Evolutionary conservation across 1,139 yeast genomes (phyloP).

Genomic region (Diutina rugosa): DNA sequence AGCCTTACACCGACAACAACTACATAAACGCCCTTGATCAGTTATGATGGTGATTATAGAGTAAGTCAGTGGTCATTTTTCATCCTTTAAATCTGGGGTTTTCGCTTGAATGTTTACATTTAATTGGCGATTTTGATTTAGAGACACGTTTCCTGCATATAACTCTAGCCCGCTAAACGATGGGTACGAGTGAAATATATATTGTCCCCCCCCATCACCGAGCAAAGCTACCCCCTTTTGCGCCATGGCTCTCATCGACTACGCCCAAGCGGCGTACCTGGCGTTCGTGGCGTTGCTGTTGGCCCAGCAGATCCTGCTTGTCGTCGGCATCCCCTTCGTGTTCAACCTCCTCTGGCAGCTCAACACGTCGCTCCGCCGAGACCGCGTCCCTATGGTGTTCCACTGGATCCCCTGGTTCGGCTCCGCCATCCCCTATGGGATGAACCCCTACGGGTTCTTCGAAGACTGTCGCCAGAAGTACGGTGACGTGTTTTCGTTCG

Average conservation of each 20-base stretch:
- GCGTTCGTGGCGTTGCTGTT: constrained; percentile 15
- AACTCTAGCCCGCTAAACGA: not conserved
- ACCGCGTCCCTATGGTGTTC: constrained; percentile 79
- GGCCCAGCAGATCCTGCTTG: constrained; percentile 21
- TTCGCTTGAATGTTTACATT: no score
- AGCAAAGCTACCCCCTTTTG: no score
- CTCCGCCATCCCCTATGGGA: constrained; percentile 77
- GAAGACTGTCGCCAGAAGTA: constrained; percentile 62
- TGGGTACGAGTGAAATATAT: not conserved
- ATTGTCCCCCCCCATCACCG: not conserved
- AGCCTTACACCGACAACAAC: no score
- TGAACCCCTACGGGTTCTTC: constrained; percentile 86
- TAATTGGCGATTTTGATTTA: no score
- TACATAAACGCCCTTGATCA: no score
- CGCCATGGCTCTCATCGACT: constrained; percentile 19
- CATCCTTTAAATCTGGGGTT: no score
- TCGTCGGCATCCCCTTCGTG: constrained; percentile 29
- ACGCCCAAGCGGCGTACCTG: constrained; percentile 10
- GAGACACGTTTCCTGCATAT: not conserved
- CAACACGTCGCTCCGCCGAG: constrained; percentile 56
- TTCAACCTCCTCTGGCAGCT: constrained; percentile 63
- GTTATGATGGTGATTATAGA: no score
- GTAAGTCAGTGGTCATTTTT: no score
- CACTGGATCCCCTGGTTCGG: constrained; percentile 97
- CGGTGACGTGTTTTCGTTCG: constrained; percentile 88